Evolutionary conservation across 768 basidiomycete genomes (phyloP).

Genomic region (Phaeotremella fagi): DNA sequence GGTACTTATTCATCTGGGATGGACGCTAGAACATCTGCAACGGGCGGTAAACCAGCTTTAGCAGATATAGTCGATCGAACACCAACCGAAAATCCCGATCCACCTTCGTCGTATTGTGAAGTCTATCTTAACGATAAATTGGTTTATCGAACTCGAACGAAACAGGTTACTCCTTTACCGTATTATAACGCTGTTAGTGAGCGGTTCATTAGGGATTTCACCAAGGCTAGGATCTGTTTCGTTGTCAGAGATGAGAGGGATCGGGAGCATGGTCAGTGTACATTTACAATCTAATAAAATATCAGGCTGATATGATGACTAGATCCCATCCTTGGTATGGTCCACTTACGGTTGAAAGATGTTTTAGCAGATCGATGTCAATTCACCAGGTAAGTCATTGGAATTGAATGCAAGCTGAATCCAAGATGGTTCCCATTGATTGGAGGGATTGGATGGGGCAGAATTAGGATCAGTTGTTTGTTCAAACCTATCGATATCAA

Average conservation of each 20-base stretch:
- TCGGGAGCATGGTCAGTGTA: constrained; percentile 43
- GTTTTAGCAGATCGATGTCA: constrained; percentile 37
- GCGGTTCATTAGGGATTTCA: constrained; percentile 48
- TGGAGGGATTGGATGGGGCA: constrained; percentile 46
- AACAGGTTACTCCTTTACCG: constrained; percentile 44
- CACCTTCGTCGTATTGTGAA: constrained; percentile 45
- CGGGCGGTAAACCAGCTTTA: constrained; percentile 36
- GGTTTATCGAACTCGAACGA: constrained; percentile 46
- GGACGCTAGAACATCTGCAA: constrained; percentile 15
- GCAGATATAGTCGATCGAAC: constrained; percentile 33
- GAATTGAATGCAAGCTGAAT: neutral
- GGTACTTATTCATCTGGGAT: constrained; percentile 29
- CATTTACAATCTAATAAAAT: neutral
- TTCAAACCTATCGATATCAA: constrained; percentile 47
- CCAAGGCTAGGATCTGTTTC: constrained; percentile 37
- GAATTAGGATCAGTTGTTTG: constrained; percentile 42
- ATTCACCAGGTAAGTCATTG: constrained; percentile 24
- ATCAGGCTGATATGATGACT: neutral
- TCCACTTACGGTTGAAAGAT: constrained; percentile 31
- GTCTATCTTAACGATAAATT: constrained; percentile 48
- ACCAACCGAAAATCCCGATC: constrained; percentile 36
- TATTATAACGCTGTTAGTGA: constrained; percentile 48
- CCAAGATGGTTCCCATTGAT: constrained; percentile 39
- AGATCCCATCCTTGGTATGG: constrained; percentile 46
- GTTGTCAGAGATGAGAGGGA: constrained; percentile 48